Evolutionary conservation across 495 filamentous ascomycete genomes (phyloP).

Genomic region (Xylaria bambusicola): DNA sequence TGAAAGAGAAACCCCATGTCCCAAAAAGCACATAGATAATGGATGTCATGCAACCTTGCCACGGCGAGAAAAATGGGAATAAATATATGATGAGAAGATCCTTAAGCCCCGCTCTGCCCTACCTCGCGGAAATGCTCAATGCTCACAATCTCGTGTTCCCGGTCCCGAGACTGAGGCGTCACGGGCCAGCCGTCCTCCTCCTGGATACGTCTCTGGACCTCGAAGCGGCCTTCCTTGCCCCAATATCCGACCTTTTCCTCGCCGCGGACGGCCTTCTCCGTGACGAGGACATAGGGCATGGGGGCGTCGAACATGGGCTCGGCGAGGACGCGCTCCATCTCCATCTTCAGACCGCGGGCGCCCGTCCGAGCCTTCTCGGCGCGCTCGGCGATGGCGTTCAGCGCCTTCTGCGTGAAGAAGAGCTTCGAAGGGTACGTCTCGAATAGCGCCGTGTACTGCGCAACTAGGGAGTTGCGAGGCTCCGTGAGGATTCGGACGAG

Average conservation of each 20-base stretch:
- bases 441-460: conserved; percentile 85
- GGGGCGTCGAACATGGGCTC: conserved; percentile 94
- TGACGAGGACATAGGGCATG: conserved; percentile 67
- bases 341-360: conserved; percentile 81
- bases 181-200: conserved; percentile 49
- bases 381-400: conserved; percentile 75
- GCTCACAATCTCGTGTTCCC: conserved; percentile 21
- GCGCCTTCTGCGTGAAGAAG: conserved; percentile 75
- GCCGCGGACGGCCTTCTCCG: conserved; percentile 67
- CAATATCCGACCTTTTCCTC: conserved; percentile 56
- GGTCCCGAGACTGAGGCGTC: conserved; percentile 27
- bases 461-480: conserved; percentile 80
- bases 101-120: conserved; percentile 47
- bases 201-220: conserved; percentile 55
- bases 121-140: conserved; percentile 46
- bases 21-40: background rate
- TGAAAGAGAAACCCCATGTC: background rate
- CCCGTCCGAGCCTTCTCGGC: conserved; percentile 80
- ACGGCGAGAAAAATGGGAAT: too few species aligned
- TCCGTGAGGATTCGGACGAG: conserved; percentile 89
- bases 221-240: conserved; percentile 51
- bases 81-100: too few species aligned
- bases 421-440: conserved; percentile 80
- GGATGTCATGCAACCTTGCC: background rate
- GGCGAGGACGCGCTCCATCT: conserved; percentile 81